These are phyloP conservation scores for Fusarium sambucinum DNA, from an alignment of 2,329 filamentous ascomycete species.

Conservation along the genomic window DNA sequence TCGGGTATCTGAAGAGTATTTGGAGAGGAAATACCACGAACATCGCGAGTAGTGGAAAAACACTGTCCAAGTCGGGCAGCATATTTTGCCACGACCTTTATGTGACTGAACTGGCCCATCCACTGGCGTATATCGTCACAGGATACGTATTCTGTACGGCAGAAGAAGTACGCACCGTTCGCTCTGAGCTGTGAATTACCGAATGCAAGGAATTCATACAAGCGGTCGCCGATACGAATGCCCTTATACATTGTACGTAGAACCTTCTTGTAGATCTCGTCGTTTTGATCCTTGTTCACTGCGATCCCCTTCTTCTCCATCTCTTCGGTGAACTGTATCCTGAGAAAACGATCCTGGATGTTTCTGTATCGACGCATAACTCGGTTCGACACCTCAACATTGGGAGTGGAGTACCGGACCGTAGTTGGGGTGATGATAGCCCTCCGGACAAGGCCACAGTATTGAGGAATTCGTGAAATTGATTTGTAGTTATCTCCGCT, in stretches of 20 bases:
- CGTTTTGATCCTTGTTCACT: constrained; percentile 65
- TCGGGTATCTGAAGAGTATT: constrained; percentile 74
- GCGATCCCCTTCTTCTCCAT: constrained; percentile 69
- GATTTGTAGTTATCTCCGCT: constrained; percentile 62
- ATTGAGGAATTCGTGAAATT: constrained; percentile 69
- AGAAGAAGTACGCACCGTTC: constrained; percentile 93
- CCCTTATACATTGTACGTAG: constrained; percentile 79
- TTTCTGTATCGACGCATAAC: constrained; percentile 80
- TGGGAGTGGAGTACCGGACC: constrained; percentile 80
- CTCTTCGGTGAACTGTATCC: constrained; percentile 92
- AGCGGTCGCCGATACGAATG: constrained; percentile 82
- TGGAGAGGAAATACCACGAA: constrained; percentile 72
- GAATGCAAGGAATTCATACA: constrained; percentile 91
- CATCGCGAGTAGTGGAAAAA: constrained; percentile 89
- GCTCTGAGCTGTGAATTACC: constrained; percentile 96
- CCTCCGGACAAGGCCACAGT: constrained; percentile 81
- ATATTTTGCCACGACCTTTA: constrained; percentile 87
- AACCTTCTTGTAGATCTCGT: constrained; percentile 80
- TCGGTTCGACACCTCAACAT: constrained; percentile 88
- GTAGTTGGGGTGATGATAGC: constrained; percentile 86
- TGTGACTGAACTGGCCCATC: constrained; percentile 89
- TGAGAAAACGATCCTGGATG: constrained; percentile 81
- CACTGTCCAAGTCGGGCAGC: constrained; percentile 92
- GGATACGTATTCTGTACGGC: constrained; percentile 72
- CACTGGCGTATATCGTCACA: constrained; percentile 82